Base-by-base conservation (phyloP, 352 stramenopile species). In the Ophiocytium majus region DNA sequence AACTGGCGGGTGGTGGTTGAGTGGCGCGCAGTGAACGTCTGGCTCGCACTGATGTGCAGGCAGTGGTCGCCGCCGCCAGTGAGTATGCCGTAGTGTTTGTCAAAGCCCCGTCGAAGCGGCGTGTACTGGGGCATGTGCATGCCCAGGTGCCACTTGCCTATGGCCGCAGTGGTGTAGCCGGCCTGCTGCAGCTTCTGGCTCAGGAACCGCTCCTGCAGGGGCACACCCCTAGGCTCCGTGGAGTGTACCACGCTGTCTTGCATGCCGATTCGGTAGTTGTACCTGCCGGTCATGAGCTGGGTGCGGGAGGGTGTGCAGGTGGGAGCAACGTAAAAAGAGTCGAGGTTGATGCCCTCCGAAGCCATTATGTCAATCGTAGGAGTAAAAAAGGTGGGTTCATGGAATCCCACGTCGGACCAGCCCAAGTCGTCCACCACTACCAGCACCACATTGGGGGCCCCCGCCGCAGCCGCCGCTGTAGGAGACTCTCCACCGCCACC, bases 61-160 rank as follows among this genome's bases (percentile, higher is more conserved):
- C 81, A 85, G 50, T 89, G 83, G n/a, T 75, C 83, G n/a, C 83
- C 86, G 23, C 82, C 86, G 5, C 86, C 86, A 23, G 86, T 89
- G n/a, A 89, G 28, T n/a, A 89, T 89, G 28, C 86, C 86, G 71
- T 89, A 88, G 81, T 76, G 82, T 10, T 80, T 82, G 50, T 89
- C 86, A 74, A 89, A 89, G 32, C 86, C 86, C 23, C 86, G 82
- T n/a, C 82, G 31, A 36, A 86, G 37, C 23, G 86, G 86, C 66
- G 80, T 66, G 80, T 81, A 89, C 63, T 88, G 76, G 17, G 28
- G 63, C 82, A 82, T 82, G 31, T 89, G 80, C 78, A 88, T 88
- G 31, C 86, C 86, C 34, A 89, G 79, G 82, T 89, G 86, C 86
- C 86, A 89, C 79, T 89, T 89, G 9, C 86, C 86, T 1, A 89